These are phyloP conservation scores for Arthromyces matolae DNA, from an alignment of 768 basidiomycete genomes.

Conservation along the genomic window DNA sequence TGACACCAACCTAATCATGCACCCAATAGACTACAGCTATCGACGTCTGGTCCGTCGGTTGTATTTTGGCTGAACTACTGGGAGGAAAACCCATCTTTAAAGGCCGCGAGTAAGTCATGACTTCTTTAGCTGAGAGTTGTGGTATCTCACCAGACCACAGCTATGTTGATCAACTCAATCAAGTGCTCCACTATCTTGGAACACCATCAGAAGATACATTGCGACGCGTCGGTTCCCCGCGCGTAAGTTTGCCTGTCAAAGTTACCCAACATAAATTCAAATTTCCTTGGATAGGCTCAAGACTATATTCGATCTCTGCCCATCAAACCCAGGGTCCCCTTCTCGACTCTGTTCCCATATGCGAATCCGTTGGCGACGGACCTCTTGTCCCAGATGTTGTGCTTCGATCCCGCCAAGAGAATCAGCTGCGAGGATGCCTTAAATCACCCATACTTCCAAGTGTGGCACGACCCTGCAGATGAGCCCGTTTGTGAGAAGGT, in stretches of 20 bases:
- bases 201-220: slow-evolving; percentile 97
- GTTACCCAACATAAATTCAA: background rate
- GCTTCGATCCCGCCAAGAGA: slow-evolving; percentile 94
- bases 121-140: background rate
- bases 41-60: slow-evolving; percentile 96
- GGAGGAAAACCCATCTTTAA: slow-evolving; percentile 96
- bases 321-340: slow-evolving; percentile 92
- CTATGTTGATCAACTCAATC: slow-evolving; percentile 98
- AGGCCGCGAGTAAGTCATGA: slow-evolving; percentile 79
- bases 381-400: slow-evolving; percentile 84
- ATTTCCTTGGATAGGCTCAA: slow-evolving; percentile 60
- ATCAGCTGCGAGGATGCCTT: slow-evolving; percentile 96
- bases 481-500: slow-evolving; percentile 84
- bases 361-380: slow-evolving; percentile 95
- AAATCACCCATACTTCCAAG: slow-evolving; percentile 89
- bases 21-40: slow-evolving; percentile 74
- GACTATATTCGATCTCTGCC: slow-evolving; percentile 98
- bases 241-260: slow-evolving; percentile 48
- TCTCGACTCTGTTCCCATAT: slow-evolving; percentile 86
- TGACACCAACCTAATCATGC: slow-evolving; percentile 14
- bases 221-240: slow-evolving; percentile 90
- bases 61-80: slow-evolving; percentile 89
- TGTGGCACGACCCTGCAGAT: slow-evolving; percentile 98
- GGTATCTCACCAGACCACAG: slow-evolving; percentile 33
- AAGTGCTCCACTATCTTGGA: slow-evolving; percentile 97